Evolutionary conservation across 169 alveolate species (phyloP), one percentile per base, ranked within the genome.

Genomic region (Eimeria tenella): DNA sequence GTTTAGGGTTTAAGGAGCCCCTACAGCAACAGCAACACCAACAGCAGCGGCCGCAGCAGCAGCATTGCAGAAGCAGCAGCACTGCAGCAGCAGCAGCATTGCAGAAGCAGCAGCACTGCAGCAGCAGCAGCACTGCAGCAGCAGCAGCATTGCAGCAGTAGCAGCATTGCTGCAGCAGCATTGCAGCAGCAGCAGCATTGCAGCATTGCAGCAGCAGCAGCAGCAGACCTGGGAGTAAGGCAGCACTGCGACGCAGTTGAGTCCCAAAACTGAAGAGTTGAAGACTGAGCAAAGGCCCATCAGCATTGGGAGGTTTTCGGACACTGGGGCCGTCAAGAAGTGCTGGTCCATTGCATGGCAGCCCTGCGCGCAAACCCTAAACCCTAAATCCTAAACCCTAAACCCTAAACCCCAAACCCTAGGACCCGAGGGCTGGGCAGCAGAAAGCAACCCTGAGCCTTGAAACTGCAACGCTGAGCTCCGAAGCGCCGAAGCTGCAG

Each of bases 271-370:
- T 9, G 98, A 94, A 73, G 99, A 96, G 93, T 99, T 98, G 97
- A 98, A 99, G 95, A 98, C 98, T n/a, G 99, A 98, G 70, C 98
- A 74, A 73, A 99, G 96, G n/a, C 98, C 99, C 96, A 99, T 90
- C 31, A 99, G 95, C 25, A 98, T 96, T 17, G 99, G 99, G 2
- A 99, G 92, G 94, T 99, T 99, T 93, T 97, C 97, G 70, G 94
- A 93, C 25, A 95, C 91, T 1, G 97, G 96, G 42, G 98, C 95
- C 53, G 96, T 95, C 92, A 93, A 94, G 96, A 97, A 98, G 96
- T 98, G 99, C 75, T 96, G 95, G 93, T 98, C 99, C 98, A 98
- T 98, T 63, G 95, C 98, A 52, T 97, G 94, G 97, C 97, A 55
- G 96, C 97, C 96, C 94, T 89, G 75, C 53, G 55, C 68, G 21